Evolutionary conservation across 2,329 filamentous ascomycete genomes (phyloP).

Genomic region (Fusarium redolens): DNA sequence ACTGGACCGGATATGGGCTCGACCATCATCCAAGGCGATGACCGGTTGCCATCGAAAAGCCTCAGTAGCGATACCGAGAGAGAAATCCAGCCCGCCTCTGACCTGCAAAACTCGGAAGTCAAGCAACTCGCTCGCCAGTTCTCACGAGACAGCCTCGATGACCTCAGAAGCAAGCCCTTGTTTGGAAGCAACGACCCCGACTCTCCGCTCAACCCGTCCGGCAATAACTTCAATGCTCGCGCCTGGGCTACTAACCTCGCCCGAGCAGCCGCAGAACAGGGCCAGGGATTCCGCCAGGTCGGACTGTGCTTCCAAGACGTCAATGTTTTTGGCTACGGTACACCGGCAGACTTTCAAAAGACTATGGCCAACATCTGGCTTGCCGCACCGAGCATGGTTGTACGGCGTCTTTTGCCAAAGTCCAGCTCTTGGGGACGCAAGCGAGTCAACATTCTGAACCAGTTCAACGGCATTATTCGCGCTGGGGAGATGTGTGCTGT

Average conservation of each 20-base stretch:
- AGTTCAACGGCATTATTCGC: constrained; percentile 72
- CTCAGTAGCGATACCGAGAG: no score
- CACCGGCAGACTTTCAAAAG: constrained; percentile 60
- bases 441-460: constrained; percentile 62
- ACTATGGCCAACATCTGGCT: constrained; percentile 52
- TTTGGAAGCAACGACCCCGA: constrained; percentile 29
- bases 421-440: constrained; percentile 35
- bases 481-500: constrained; percentile 78
- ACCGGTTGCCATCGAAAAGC: no score
- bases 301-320: constrained; percentile 59
- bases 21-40: no score
- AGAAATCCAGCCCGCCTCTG: no score
- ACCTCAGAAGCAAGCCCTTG: no score
- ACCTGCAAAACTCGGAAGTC: no score
- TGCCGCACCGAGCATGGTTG: constrained; percentile 33
- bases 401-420: neutral
- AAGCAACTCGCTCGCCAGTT: no score
- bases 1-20: no score
- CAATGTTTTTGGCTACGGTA: constrained; percentile 58
- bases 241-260: constrained; percentile 49
- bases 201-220: constrained; percentile 62
- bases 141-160: no score
- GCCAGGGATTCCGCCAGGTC: constrained; percentile 42
- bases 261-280: constrained; percentile 42
- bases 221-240: constrained; percentile 61